phyloP scores from a whole-genome alignment of 208 protist species.

The Leptomonas seymouri region DNA sequence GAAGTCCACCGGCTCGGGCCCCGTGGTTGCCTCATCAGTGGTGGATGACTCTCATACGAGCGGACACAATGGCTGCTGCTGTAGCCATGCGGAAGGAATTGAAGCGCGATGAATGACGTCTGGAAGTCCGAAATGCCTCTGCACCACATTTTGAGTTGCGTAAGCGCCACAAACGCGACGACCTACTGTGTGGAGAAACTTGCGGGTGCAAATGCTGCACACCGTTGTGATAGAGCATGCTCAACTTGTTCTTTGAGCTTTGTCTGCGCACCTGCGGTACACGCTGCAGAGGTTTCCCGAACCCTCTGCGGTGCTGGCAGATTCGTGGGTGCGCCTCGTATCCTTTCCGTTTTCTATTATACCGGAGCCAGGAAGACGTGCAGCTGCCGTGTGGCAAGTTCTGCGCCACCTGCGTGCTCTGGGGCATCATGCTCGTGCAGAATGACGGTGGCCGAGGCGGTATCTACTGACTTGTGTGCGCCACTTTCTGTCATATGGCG shows the following conservation, averaged over 20 bases:
- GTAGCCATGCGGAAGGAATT: slow-evolving; percentile 26
- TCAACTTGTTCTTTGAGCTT: slow-evolving; percentile 13
- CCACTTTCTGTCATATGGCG: slow-evolving; percentile 15
- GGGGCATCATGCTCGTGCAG: not conserved
- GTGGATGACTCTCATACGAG: slow-evolving; percentile 3
- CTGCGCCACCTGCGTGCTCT: slow-evolving; percentile 10
- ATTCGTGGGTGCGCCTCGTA: slow-evolving; percentile 25
- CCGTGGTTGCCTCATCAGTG: slow-evolving; percentile 22
- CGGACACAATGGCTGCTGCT: slow-evolving; percentile 13
- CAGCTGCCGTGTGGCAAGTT: not conserved
- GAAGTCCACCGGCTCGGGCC: not conserved
- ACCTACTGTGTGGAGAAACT: slow-evolving; percentile 5
- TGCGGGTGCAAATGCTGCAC: slow-evolving; percentile 19
- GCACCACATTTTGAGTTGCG: slow-evolving; percentile 23
- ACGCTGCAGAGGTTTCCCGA: not conserved
- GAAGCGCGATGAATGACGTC: slow-evolving; percentile 12
- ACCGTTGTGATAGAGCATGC: slow-evolving; percentile 12
- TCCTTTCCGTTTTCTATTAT: too few species aligned
- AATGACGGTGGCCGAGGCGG: not conserved
- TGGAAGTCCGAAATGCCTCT: slow-evolving; percentile 18
- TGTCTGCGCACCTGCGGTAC: slow-evolving; percentile 10
- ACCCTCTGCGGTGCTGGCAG: not conserved
- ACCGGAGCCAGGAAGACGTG: slow-evolving; percentile 1
- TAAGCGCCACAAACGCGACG: slow-evolving; percentile 15
- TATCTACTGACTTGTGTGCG: slow-evolving; percentile 16